Conservation (phyloP, 2,329 filamentous ascomycete genomes). For the Cercospora brassicicola region DNA sequence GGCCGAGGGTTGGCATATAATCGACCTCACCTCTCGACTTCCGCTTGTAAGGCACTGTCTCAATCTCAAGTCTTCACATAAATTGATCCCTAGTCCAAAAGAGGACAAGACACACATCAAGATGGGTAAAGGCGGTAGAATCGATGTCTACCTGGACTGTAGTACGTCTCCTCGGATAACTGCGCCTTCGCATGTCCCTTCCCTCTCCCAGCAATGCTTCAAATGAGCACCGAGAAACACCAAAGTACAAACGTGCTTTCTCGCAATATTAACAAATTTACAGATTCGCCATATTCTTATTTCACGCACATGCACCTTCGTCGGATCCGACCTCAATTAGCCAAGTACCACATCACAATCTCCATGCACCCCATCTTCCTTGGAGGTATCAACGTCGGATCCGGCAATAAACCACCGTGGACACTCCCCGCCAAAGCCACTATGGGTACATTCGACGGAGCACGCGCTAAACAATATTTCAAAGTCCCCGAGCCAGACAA, state of each 20-base stretch:
- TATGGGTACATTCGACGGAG: conserved; percentile 55
- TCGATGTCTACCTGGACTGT: conserved; percentile 67
- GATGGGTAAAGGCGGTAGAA: conserved; percentile 55
- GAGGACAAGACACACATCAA: neutral
- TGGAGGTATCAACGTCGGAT: conserved; percentile 47
- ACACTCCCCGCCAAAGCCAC: conserved; percentile 64
- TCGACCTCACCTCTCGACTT: conserved; percentile 5
- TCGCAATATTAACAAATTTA: neutral
- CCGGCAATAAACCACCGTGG: conserved; percentile 72
- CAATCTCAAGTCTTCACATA: neutral
- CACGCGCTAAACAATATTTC: conserved; percentile 55
- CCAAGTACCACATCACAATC: conserved; percentile 18
- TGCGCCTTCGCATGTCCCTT: neutral
- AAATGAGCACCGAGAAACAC: neutral
- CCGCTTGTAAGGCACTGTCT: neutral
- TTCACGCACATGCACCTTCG: conserved; percentile 23
- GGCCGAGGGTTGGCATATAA: neutral
- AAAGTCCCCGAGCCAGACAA: conserved; percentile 29
- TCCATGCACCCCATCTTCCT: conserved; percentile 69
- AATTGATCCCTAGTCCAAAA: neutral
- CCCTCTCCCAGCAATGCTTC: neutral
- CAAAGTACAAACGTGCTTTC: neutral
- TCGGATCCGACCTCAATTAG: conserved; percentile 16
- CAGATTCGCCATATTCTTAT: conserved; percentile 18
- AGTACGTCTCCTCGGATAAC: conserved; percentile 47